These are phyloP conservation scores for Coleophoma crateriformis DNA, from an alignment of 2,329 filamentous ascomycete species.

Conservation along the genomic window DNA sequence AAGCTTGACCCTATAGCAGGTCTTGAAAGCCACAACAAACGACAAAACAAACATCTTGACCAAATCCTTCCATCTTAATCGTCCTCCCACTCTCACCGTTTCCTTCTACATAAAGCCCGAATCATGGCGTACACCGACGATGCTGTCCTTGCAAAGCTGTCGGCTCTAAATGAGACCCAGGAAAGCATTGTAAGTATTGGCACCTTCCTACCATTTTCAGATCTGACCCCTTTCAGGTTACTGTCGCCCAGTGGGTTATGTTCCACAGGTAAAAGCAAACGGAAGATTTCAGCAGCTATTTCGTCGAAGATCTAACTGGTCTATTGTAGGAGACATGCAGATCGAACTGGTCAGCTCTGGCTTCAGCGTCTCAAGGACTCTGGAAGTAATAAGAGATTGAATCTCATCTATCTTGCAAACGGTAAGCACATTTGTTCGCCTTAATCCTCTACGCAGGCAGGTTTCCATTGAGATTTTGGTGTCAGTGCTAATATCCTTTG, in stretches of 20 bases:
- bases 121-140: slow-evolving; percentile 94
- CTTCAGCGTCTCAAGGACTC: slow-evolving; percentile 84
- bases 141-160: slow-evolving; percentile 89
- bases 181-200: slow-evolving; percentile 67
- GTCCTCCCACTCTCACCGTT: neutral
- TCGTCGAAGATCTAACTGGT: slow-evolving; percentile 22
- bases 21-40: neutral
- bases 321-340: slow-evolving; percentile 71
- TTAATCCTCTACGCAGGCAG: neutral
- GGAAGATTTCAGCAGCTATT: neutral
- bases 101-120: slow-evolving; percentile 1
- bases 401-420: slow-evolving; percentile 91
- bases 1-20: neutral
- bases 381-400: slow-evolving; percentile 77
- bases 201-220: neutral
- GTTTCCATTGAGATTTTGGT: neutral
- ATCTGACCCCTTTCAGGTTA: slow-evolving; percentile 41
- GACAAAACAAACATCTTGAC: neutral
- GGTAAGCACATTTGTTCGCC: slow-evolving; percentile 46
- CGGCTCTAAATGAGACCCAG: slow-evolving; percentile 92
- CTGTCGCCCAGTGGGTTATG: slow-evolving; percentile 98
- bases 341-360: slow-evolving; percentile 89
- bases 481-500: slow-evolving; percentile 14
- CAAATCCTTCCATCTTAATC: neutral
- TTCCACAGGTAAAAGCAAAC: slow-evolving; percentile 72